phyloP scores from a whole-genome alignment of 352 stramenopile species.

The Discostella stelligera region DNA sequence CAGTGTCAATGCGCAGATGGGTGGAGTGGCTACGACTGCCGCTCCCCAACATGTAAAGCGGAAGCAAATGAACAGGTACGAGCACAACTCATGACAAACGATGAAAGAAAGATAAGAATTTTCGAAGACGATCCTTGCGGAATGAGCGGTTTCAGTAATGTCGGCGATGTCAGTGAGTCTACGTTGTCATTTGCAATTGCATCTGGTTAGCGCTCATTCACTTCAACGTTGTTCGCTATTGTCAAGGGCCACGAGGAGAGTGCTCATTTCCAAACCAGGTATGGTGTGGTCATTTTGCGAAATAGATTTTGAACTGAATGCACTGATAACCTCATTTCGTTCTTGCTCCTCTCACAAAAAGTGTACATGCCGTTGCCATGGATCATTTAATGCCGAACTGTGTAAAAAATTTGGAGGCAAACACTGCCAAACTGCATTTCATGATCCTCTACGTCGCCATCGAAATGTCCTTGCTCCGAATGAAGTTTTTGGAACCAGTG shows the following conservation, averaged over 20 bases:
- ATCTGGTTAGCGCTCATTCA: slow-evolving; percentile 81
- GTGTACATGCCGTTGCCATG: slow-evolving; percentile 42
- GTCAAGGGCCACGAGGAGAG: slow-evolving; percentile 79
- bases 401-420: slow-evolving; percentile 46
- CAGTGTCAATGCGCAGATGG: slow-evolving; percentile 88
- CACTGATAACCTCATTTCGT: background rate
- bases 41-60: slow-evolving; percentile 87
- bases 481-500: slow-evolving; percentile 89
- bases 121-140: slow-evolving; percentile 94
- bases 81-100: slow-evolving; percentile 90
- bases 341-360: background rate
- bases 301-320: slow-evolving; percentile 1
- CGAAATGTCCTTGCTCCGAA: slow-evolving; percentile 76
- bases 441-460: slow-evolving; percentile 69
- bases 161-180: slow-evolving; percentile 77
- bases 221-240: slow-evolving; percentile 86
- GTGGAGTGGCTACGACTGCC: slow-evolving; percentile 94
- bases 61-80: slow-evolving; percentile 78
- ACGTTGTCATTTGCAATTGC: slow-evolving; percentile 87
- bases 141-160: slow-evolving; percentile 78
- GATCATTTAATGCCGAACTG: slow-evolving; percentile 38
- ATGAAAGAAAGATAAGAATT: slow-evolving; percentile 87
- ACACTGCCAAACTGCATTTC: slow-evolving; percentile 51
- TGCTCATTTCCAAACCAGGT: slow-evolving; percentile 84
- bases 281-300: slow-evolving; percentile 49